Evolutionary conservation across 345 rosid genomes (phyloP).

Genomic region (Kandelia obovata): DNA sequence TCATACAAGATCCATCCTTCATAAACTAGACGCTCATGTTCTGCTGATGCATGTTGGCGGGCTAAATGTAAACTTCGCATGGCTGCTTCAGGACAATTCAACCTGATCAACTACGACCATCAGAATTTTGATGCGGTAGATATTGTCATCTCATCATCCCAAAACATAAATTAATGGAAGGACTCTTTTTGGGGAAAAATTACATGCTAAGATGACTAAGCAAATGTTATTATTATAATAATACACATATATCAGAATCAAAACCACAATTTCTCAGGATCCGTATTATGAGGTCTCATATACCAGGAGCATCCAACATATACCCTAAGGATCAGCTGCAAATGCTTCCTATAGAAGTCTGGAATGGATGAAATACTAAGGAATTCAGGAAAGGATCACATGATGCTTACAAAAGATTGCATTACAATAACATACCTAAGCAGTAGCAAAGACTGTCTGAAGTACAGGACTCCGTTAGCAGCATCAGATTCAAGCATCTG

Average conservation of each 20-base stretch:
- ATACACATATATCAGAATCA: not conserved
- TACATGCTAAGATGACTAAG: constrained; percentile 3
- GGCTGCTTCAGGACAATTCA: constrained; percentile 94
- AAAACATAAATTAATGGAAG: constrained; percentile 3
- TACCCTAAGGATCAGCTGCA: not conserved
- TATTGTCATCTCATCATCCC: constrained; percentile 8
- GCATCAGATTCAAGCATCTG: constrained; percentile 99
- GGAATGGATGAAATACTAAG: not conserved
- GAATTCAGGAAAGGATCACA: not conserved
- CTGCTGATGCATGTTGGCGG: constrained; percentile 76
- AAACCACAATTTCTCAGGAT: not conserved
- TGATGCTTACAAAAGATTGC: not conserved
- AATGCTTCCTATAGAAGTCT: constrained; percentile 1
- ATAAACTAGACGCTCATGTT: constrained; percentile 84
- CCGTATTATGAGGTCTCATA: not conserved
- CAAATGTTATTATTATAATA: not conserved
- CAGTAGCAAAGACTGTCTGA: constrained; percentile 93
- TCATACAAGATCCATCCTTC: constrained; percentile 99
- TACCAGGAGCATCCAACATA: not conserved
- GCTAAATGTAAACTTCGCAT: constrained; percentile 96
- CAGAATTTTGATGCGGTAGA: not conserved
- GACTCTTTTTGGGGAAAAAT: not conserved
- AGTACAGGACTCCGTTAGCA: constrained; percentile 81
- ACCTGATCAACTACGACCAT: constrained; percentile 41
- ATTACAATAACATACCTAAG: constrained; percentile 50